phyloP scores from a whole-genome alignment of 257 asterid species.

The Lycium ferocissimum region DNA sequence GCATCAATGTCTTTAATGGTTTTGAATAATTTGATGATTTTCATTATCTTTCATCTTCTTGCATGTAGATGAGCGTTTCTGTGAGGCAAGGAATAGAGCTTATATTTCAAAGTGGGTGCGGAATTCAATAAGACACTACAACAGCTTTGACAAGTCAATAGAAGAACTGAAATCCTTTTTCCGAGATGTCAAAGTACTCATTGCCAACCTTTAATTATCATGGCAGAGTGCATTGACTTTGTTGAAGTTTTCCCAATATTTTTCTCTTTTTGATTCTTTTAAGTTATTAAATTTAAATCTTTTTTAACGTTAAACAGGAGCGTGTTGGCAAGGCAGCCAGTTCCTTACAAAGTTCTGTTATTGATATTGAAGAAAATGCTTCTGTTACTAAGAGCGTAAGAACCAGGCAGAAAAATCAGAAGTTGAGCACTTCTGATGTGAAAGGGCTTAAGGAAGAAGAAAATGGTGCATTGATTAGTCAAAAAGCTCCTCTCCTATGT shows the following conservation, averaged over 20 bases:
- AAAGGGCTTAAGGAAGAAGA: slow-evolving; percentile 42
- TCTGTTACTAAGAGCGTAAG: slow-evolving; percentile 41
- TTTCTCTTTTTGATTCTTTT: slow-evolving; percentile 10
- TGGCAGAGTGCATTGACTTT: background rate
- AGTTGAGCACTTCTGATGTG: slow-evolving; percentile 40
- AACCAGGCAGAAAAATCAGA: slow-evolving; percentile 42
- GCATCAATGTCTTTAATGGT: background rate
- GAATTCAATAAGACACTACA: slow-evolving; percentile 73
- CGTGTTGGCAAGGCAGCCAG: slow-evolving; percentile 47
- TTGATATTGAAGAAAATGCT: slow-evolving; percentile 44
- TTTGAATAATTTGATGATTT: slow-evolving; percentile 4
- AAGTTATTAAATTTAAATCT: slow-evolving; percentile 15
- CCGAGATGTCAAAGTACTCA: slow-evolving; percentile 70
- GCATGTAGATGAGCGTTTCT: slow-evolving; percentile 87
- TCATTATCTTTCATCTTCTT: slow-evolving; percentile 30
- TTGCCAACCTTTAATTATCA: slow-evolving; percentile 16
- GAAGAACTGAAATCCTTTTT: slow-evolving; percentile 77
- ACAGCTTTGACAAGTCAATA: slow-evolving; percentile 68
- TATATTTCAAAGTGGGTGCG: slow-evolving; percentile 95
- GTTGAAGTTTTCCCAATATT: background rate
- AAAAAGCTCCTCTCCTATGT: slow-evolving; percentile 42
- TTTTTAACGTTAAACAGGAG: slow-evolving; percentile 55
- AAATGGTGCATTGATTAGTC: slow-evolving; percentile 38
- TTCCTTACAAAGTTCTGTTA: slow-evolving; percentile 47
- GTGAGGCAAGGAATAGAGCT: slow-evolving; percentile 73